Evolutionary conservation across 495 filamentous ascomycete genomes (phyloP).

Genomic region (Aspergillus mulundensis): DNA sequence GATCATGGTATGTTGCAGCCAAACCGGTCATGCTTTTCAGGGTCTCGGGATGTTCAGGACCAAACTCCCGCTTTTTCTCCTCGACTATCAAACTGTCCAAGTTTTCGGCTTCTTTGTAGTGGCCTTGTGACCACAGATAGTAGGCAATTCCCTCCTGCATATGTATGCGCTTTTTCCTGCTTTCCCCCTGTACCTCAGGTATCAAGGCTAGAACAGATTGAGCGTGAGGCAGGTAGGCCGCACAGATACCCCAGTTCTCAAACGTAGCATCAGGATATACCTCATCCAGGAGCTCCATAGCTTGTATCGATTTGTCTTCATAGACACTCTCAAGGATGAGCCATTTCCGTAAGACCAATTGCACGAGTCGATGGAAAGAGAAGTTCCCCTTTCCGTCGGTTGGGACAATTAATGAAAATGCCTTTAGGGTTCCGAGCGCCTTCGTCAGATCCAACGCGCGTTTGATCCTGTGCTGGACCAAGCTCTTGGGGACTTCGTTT

Average conservation of each 20-base stretch:
- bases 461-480: conserved; percentile 25
- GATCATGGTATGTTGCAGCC: conserved; percentile 22
- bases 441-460: conserved; percentile 24
- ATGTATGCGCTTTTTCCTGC: conserved; percentile 1
- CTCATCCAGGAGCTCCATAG: conserved; percentile 26
- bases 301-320: conserved; percentile 25
- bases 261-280: conserved; percentile 29
- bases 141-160: conserved; percentile 19
- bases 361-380: conserved; percentile 42
- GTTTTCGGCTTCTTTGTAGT: conserved; percentile 11
- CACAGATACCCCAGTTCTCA: conserved; percentile 34
- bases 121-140: conserved; percentile 14
- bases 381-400: conserved; percentile 21
- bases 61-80: conserved; percentile 22
- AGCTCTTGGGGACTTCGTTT: conserved; percentile 34
- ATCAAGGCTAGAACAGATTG: conserved; percentile 19
- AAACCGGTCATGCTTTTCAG: conserved; percentile 20
- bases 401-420: conserved; percentile 35
- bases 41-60: conserved; percentile 19
- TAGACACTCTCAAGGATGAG: conserved; percentile 23
- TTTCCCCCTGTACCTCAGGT: not conserved
- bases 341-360: conserved; percentile 42
- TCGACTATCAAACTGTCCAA: conserved; percentile 22
- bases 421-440: conserved; percentile 35
- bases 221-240: conserved; percentile 36